Evolutionary conservation across 768 basidiomycete genomes (phyloP).

Genomic region (Agrocybe chaxingu): DNA sequence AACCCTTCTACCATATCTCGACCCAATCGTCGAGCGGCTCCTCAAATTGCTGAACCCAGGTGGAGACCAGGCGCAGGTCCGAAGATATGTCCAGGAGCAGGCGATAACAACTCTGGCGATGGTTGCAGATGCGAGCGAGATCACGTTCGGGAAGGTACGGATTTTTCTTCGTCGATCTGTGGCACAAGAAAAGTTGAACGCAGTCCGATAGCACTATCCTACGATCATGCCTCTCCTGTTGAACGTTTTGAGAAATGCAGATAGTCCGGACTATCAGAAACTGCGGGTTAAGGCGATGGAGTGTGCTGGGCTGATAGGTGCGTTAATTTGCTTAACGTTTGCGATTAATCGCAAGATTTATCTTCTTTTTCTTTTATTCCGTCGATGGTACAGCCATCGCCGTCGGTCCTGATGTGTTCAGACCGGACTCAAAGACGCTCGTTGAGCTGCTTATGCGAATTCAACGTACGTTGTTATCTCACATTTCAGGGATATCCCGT

Average conservation of each 20-base stretch:
- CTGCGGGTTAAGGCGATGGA: constrained; percentile 86
- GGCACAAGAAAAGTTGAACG: neutral
- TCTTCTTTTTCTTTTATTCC: neutral
- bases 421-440: constrained; percentile 68
- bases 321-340: constrained; percentile 15
- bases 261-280: constrained; percentile 61
- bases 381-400: constrained; percentile 60
- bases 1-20: constrained; percentile 73
- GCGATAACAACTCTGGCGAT: constrained; percentile 86
- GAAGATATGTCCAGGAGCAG: constrained; percentile 81
- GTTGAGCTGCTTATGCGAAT: constrained; percentile 72
- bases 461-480: constrained; percentile 54
- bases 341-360: too few species aligned
- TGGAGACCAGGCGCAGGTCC: constrained; percentile 37
- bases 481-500: neutral
- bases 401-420: constrained; percentile 77
- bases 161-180: neutral
- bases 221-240: constrained; percentile 47
- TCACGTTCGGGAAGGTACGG: constrained; percentile 49
- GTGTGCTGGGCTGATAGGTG: constrained; percentile 84
- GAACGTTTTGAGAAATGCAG: constrained; percentile 71
- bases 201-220: constrained; percentile 13
- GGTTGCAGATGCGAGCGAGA: constrained; percentile 84
- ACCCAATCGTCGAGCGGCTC: constrained; percentile 72
- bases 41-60: constrained; percentile 61